Conservation (phyloP, 139 green algal species). For the Micromonas pusilla region DNA sequence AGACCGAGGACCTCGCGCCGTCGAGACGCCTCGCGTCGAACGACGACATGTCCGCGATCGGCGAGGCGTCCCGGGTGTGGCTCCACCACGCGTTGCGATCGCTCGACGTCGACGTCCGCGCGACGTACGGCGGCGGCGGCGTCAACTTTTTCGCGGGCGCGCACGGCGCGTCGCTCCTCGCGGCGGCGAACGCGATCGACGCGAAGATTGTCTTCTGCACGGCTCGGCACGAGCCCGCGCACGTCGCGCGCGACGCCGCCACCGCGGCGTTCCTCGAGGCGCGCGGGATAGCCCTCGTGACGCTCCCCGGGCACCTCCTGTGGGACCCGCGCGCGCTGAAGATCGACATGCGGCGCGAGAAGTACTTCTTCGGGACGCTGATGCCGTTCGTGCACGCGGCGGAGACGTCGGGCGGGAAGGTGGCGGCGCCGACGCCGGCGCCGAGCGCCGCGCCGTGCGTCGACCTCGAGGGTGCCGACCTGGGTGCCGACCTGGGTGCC, state of each 20-base stretch:
- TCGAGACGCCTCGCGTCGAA: too few relatives aligned
- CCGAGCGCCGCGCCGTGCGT: neutral
- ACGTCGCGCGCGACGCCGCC: neutral
- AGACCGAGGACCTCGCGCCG: neutral
- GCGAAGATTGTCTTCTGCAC: neutral
- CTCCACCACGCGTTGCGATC: neutral
- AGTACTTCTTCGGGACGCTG: slow-evolving; percentile 21
- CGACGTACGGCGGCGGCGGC: neutral
- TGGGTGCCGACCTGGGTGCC: neutral
- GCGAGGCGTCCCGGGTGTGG: slow-evolving; percentile 8
- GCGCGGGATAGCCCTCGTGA: neutral
- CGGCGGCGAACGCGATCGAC: neutral
- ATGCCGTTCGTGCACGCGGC: slow-evolving; percentile 19
- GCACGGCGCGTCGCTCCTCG: neutral
- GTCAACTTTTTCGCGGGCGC: neutral
- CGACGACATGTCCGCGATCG: neutral
- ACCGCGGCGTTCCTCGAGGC: neutral
- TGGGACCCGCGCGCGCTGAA: neutral
- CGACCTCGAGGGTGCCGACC: neutral
- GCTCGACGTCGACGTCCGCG: neutral
- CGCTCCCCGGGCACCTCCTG: neutral
- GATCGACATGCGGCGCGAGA: neutral
- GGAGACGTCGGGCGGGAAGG: neutral
- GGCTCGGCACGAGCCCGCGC: slow-evolving; percentile 1
- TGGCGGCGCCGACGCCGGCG: neutral